A percentile compares a stretch with the other conserved stretches of the same genome.
These are phyloP conservation scores for Naegleria fowleri DNA, from an alignment of 208 protist genomes.

Conservation along the genomic window DNA sequence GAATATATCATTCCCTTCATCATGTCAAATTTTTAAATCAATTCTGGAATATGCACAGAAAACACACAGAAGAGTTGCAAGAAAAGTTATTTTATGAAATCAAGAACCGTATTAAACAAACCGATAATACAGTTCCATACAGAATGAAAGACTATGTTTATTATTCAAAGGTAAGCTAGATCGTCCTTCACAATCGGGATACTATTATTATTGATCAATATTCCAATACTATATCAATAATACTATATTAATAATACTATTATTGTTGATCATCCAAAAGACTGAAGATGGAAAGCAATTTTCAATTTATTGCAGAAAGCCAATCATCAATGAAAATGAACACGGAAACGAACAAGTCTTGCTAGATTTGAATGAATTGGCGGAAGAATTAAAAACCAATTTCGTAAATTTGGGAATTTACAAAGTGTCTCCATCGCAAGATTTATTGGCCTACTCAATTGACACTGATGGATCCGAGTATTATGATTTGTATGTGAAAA, in stretches of 20 bases:
- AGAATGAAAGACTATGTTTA: neutral
- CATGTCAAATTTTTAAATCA: too few species aligned
- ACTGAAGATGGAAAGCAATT: conserved; percentile 3
- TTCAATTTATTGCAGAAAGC: conserved; percentile 10
- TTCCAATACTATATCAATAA: too few species aligned
- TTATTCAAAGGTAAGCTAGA: neutral
- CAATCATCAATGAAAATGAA: neutral
- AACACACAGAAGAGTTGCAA: neutral
- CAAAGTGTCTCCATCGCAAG: neutral
- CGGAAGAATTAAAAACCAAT: neutral
- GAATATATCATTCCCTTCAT: too few species aligned
- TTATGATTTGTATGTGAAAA: neutral
- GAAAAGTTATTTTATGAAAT: neutral
- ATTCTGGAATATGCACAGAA: neutral
- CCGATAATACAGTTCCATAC: neutral
- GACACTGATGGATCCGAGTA: neutral
- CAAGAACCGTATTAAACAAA: neutral
- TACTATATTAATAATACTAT: too few species aligned
- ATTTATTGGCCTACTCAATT: neutral
- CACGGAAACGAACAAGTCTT: neutral
- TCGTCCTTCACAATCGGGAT: too few species aligned
- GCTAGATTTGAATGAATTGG: conserved; percentile 17
- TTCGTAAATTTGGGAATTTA: neutral
- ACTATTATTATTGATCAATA: too few species aligned
- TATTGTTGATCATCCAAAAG: neutral